Evolutionary conservation across 352 stramenopile genomes (phyloP).

Genomic region (Globisporangium splendens): DNA sequence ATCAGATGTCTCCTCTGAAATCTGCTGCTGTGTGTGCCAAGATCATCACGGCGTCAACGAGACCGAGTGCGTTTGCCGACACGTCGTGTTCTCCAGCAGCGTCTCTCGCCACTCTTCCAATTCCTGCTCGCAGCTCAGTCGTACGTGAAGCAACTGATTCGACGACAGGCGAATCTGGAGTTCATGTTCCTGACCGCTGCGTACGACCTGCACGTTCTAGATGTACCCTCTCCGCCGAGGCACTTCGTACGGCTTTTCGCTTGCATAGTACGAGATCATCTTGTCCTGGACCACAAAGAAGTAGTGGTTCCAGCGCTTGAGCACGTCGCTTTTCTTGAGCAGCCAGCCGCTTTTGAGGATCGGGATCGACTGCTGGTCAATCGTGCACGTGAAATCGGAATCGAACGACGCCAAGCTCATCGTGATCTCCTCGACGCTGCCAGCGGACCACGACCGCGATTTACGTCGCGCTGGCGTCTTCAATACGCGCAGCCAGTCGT

Average conservation of each 20-base stretch:
- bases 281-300: conserved; percentile 74
- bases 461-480: conserved; percentile 60
- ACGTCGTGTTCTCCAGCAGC: conserved; percentile 12
- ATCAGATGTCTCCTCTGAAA: too few relatives aligned
- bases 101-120: conserved; percentile 33
- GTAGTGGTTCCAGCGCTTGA: conserved; percentile 44
- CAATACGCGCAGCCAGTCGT: conserved; percentile 61
- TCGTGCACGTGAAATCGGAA: conserved; percentile 40
- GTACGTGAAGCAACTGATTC: conserved; percentile 17
- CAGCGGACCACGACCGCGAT: conserved; percentile 58
- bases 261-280: conserved; percentile 74
- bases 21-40: too few relatives aligned
- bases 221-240: conserved; percentile 62
- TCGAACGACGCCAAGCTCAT: conserved; percentile 59
- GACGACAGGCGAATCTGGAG: conserved; percentile 30
- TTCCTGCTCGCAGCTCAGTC: conserved; percentile 22
- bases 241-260: conserved; percentile 72
- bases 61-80: too few relatives aligned
- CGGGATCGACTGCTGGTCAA: conserved; percentile 59
- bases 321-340: conserved; percentile 53
- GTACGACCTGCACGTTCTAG: conserved; percentile 30
- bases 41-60: too few relatives aligned
- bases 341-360: conserved; percentile 66
- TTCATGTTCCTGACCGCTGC: conserved; percentile 21
- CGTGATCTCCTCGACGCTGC: conserved; percentile 44